Evolutionary conservation across 345 rosid genomes (phyloP).

Genomic region (Cardamine resedifolia): DNA sequence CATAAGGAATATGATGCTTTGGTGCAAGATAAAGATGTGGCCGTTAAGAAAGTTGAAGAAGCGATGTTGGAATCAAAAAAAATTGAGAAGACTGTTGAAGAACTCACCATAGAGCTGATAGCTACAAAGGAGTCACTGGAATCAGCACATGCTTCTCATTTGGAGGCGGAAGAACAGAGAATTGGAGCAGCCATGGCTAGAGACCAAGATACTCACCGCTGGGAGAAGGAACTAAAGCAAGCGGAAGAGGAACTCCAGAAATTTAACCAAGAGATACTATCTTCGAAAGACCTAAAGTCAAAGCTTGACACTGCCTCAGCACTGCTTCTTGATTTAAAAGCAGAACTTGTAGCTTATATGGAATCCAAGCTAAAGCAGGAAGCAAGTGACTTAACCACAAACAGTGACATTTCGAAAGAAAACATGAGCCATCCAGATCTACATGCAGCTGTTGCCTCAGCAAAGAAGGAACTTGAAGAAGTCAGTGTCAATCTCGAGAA

Average conservation of each 20-base stretch:
- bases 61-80: constrained; percentile 65
- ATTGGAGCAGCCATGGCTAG: constrained; percentile 86
- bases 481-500: constrained; percentile 71
- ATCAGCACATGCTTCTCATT: constrained; percentile 87
- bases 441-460: constrained; percentile 59
- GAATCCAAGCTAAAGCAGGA: constrained; percentile 64
- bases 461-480: constrained; percentile 79
- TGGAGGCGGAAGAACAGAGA: constrained; percentile 93
- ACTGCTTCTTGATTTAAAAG: constrained; percentile 72
- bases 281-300: constrained; percentile 69
- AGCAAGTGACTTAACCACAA: constrained; percentile 16
- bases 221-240: constrained; percentile 89
- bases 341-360: constrained; percentile 80
- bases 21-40: constrained; percentile 56
- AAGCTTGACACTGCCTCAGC: constrained; percentile 71
- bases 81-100: constrained; percentile 84
- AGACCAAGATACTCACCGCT: constrained; percentile 73
- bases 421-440: constrained; percentile 53
- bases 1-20: constrained; percentile 57
- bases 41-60: constrained; percentile 68
- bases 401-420: constrained; percentile 31
- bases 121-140: constrained; percentile 77
- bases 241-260: constrained; percentile 79
- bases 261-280: constrained; percentile 64
- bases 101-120: constrained; percentile 79